Conservation (phyloP, 2,329 filamentous ascomycete species). For the Stemphylium lycopersici region DNA sequence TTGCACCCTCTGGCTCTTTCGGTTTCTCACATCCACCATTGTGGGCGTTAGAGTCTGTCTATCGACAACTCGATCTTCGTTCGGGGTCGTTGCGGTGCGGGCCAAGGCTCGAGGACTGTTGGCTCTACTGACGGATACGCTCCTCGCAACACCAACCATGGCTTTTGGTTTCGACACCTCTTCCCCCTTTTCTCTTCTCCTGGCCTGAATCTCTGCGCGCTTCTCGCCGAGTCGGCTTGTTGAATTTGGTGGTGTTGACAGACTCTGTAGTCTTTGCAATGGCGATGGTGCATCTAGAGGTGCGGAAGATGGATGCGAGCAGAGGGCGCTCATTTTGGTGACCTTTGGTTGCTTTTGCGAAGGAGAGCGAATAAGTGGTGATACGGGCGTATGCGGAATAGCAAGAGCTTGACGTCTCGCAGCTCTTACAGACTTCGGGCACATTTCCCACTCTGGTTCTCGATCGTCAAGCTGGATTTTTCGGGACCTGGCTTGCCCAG, state of each 20-base stretch:
- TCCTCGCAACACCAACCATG: conserved; percentile 42
- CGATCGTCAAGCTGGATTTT: conserved; percentile 31
- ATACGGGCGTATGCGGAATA: background rate
- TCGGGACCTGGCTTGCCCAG: conserved; percentile 20
- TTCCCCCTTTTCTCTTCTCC: conserved; percentile 3
- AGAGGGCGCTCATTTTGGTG: conserved; percentile 36
- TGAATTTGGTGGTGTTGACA: conserved; percentile 26
- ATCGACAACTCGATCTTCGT: conserved; percentile 34
- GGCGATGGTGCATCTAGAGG: conserved; percentile 31
- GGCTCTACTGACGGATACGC: conserved; percentile 41
- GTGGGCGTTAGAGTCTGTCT: conserved; percentile 41
- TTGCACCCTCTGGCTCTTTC: conserved; percentile 45
- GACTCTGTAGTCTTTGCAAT: conserved; percentile 25
- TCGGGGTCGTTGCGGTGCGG: conserved; percentile 13
- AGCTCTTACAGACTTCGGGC: conserved; percentile 24
- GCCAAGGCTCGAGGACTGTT: conserved; percentile 30
- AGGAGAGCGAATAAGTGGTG: conserved; percentile 17
- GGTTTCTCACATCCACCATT: conserved; percentile 45
- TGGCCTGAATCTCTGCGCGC: conserved; percentile 13
- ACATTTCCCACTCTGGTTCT: conserved; percentile 43
- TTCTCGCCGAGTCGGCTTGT: conserved; percentile 23
- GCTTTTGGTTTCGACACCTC: conserved; percentile 18
- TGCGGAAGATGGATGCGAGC: conserved; percentile 38
- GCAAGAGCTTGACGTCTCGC: conserved; percentile 13
- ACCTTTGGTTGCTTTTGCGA: conserved; percentile 30